Conservation (phyloP, 176 grass and related monocot genomes). For the Aegilops sharonensis region DNA sequence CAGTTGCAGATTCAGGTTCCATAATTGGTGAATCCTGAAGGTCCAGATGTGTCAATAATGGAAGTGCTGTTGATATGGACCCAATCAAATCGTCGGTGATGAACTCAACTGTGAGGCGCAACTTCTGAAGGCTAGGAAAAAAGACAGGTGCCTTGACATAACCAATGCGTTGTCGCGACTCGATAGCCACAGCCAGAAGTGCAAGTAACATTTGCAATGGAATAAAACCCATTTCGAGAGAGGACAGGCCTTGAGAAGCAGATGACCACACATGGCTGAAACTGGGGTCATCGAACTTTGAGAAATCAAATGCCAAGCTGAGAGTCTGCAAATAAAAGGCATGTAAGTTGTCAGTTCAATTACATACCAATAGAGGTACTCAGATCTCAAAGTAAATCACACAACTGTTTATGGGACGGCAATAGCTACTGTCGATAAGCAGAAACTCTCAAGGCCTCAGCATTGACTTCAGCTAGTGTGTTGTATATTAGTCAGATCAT, state of each 20-base stretch:
- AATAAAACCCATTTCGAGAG: conserved; percentile 91
- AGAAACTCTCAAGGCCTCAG: not conserved
- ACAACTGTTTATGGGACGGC: not conserved
- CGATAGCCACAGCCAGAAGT: conserved; percentile 42
- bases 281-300: conserved; percentile 69
- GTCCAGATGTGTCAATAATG: conserved; percentile 71
- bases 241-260: conserved; percentile 60
- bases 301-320: conserved; percentile 78
- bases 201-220: conserved; percentile 76
- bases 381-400: not conserved
- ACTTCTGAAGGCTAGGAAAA: conserved; percentile 77
- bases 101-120: conserved; percentile 85
- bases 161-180: conserved; percentile 33
- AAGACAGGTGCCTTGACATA: conserved; percentile 46
- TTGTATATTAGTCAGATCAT: not conserved
- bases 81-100: conserved; percentile 81
- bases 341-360: conserved; percentile 9
- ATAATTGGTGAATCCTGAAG: conserved; percentile 84
- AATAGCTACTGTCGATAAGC: not conserved
- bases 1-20: conserved; percentile 62
- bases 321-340: conserved; percentile 56
- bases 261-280: conserved; percentile 69
- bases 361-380: not conserved
- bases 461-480: not conserved
- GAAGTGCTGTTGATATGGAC: conserved; percentile 70